Evolutionary conservation across 2,329 filamentous ascomycete species (phyloP).

Genomic region (Sporothrix globosa): DNA sequence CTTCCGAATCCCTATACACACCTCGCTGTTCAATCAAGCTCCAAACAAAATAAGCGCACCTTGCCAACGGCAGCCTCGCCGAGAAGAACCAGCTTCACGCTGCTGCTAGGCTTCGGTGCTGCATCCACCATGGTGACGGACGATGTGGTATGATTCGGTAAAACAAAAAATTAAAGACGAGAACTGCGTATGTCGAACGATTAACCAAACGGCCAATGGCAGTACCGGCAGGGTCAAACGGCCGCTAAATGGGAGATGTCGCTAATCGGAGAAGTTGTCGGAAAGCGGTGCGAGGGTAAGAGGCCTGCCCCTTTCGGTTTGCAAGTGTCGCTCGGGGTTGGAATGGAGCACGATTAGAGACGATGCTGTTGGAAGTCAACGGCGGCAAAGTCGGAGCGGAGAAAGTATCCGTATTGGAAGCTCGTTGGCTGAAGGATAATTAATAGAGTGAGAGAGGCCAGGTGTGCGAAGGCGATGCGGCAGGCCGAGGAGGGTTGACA

Average conservation of each 20-base stretch:
- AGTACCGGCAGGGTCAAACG: not conserved
- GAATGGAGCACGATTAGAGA: not conserved
- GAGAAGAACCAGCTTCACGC: constrained; percentile 97
- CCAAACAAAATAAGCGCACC: constrained; percentile 55
- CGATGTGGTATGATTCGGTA: not conserved
- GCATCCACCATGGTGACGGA: constrained; percentile 64
- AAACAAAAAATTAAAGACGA: not conserved
- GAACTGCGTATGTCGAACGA: not conserved
- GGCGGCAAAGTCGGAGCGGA: constrained; percentile 2
- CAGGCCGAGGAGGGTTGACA: not conserved
- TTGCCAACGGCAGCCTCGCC: constrained; percentile 98
- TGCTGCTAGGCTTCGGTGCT: constrained; percentile 91
- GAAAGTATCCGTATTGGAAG: not conserved
- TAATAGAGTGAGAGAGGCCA: not conserved
- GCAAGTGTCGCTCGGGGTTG: not conserved
- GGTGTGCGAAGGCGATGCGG: not conserved
- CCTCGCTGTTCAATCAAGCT: no score
- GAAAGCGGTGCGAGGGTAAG: constrained; percentile 6
- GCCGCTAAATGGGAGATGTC: not conserved
- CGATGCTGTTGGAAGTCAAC: not conserved
- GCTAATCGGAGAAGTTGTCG: not conserved
- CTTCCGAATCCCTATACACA: not conserved
- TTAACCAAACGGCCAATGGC: not conserved
- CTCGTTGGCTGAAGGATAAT: not conserved
- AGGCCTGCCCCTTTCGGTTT: constrained; percentile 28